Base-by-base conservation (phyloP, 768 basidiomycete species). In the Multifurca ochricompacta region DNA sequence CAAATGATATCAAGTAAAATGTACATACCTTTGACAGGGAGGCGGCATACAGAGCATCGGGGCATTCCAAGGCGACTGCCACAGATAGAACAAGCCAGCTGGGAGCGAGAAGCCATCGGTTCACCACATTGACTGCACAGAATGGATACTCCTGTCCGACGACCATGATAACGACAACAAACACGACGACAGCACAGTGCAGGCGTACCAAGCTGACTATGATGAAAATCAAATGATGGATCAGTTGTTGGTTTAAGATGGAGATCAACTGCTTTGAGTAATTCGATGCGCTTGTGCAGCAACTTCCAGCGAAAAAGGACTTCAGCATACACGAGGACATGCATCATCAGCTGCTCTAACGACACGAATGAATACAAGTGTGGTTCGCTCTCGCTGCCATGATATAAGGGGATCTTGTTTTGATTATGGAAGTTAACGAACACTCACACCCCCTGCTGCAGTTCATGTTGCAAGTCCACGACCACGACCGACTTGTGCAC, bases 321-420 rank as follows among this genome's bases (percentile, higher is more conserved):
- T 52, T 92, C 87, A 6, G 86, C 85, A 64, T 92, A 93, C 1
- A 75, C 73, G 39, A 81, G 68, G 19, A 91, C 72, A 65, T 92
- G 87, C 7, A 65, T 69, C 19, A 72, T 64, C 32, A 76, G 58
- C 51, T 75, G 77, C 19, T 71, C 67, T 19, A 80, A 14, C 35
- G 62, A 48, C 16, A 14, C 40, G 5, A 19, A 32, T 2, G 53
- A 45, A 47, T n/a, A 43, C 5, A 42, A 13, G 18, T 31, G 44
- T 16, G 36, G 8, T 25, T 46, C 40, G 18, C 30, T 36, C 31
- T 49, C 58, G 28, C 58, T 51, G 32, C 19, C n/a, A 25, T 7
- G 2, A 25, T 4, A 30, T 46, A 31, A 47, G 40, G 11, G 18
- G 23, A 32, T 16, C 13, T 23, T 14, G 8, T 25, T 28, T 32